A percentile compares a stretch with the other conserved stretches of the same genome.
Evolutionary conservation across 2,329 filamentous ascomycete species (phyloP).

Genomic region (Gyromitra esculenta): DNA sequence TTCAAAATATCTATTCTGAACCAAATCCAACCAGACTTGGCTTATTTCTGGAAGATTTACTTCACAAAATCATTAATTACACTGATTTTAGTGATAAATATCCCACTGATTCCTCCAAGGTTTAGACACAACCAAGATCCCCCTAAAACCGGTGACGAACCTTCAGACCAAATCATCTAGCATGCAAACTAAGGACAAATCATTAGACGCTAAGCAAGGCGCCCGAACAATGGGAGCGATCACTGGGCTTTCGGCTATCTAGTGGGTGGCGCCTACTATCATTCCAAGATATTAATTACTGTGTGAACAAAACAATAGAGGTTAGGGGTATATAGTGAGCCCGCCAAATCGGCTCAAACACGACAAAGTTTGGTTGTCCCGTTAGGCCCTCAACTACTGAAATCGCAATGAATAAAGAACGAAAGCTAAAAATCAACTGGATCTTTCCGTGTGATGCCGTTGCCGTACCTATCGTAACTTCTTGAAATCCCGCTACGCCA

Average conservation of each 20-base stretch:
- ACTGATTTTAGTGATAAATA: too few relatives aligned
- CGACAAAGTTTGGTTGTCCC: background rate
- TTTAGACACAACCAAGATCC: too few relatives aligned
- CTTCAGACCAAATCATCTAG: too few relatives aligned
- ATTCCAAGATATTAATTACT: background rate
- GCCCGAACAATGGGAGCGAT: background rate
- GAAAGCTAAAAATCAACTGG: constrained; percentile 16
- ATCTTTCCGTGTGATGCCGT: constrained; percentile 18
- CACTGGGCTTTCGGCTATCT: background rate
- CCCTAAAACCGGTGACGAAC: too few relatives aligned
- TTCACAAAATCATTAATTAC: too few relatives aligned
- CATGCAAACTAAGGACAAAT: too few relatives aligned
- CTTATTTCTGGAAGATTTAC: too few relatives aligned
- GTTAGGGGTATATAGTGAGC: background rate
- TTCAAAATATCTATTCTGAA: too few relatives aligned
- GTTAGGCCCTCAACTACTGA: background rate
- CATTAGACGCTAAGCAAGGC: background rate
- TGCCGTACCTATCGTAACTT: constrained; percentile 30
- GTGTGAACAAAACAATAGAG: background rate
- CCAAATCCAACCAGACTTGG: too few relatives aligned
- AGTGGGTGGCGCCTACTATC: background rate
- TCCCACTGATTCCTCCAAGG: too few relatives aligned
- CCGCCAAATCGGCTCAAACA: background rate
- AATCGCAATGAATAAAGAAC: background rate
- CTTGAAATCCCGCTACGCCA: constrained; percentile 42